These are phyloP conservation scores for Actinomortierella wolfii DNA, from an alignment of 371 early-diverging fungal genomes.

Conservation along the genomic window DNA sequence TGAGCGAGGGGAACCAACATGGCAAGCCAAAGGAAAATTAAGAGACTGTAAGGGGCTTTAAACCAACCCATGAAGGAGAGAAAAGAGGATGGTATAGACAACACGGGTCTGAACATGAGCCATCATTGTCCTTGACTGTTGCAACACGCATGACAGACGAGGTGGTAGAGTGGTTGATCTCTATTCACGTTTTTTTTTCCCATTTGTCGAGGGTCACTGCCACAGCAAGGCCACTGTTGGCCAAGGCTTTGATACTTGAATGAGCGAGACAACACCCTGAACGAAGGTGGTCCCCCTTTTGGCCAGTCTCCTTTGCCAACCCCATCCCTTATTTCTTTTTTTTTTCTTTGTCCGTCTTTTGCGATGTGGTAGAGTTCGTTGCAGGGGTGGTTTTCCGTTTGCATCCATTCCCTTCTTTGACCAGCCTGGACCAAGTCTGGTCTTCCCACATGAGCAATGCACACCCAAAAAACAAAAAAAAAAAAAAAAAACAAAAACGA, in stretches of 20 bases:
- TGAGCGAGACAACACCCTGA: no score
- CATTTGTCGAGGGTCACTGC: not conserved
- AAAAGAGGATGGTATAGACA: not conserved
- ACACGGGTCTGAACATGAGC: no score
- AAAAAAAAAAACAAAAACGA: constrained; percentile 3
- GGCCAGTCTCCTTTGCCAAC: not conserved
- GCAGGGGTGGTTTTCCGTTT: no score
- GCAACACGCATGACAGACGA: no score
- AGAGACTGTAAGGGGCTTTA: constrained; percentile 14
- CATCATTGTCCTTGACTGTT: no score
- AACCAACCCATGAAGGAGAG: not conserved
- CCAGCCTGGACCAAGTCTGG: not conserved
- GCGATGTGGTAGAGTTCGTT: no score
- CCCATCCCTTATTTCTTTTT: constrained; percentile 7
- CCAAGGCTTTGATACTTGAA: no score
- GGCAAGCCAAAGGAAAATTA: not conserved
- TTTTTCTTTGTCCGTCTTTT: no score
- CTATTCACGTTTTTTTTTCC: no score
- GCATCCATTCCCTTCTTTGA: not conserved
- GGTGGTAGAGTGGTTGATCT: no score
- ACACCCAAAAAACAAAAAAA: not conserved
- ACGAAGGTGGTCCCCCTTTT: not conserved
- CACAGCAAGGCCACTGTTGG: no score
- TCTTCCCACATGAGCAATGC: no score
- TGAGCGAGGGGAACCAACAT: not conserved